Evolutionary conservation across 2,329 filamentous ascomycete genomes (phyloP).

Genomic region (Cladorrhinum sp.): DNA sequence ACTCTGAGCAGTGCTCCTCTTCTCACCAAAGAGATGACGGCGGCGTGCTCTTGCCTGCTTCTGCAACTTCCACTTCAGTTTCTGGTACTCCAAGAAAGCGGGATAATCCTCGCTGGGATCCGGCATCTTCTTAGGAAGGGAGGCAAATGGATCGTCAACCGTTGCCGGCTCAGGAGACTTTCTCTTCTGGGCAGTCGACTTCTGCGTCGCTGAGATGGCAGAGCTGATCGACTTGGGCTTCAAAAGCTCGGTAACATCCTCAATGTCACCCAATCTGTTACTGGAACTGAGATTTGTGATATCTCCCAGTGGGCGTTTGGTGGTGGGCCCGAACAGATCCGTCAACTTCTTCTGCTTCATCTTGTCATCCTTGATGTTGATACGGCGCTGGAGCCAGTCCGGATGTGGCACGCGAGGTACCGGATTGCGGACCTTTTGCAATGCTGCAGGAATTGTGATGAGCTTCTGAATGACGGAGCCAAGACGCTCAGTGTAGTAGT

Average conservation of each 20-base stretch:
- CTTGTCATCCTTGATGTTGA: constrained; percentile 92
- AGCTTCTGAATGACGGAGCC: constrained; percentile 98
- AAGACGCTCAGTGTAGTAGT: constrained; percentile 93
- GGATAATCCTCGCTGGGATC: constrained; percentile 80
- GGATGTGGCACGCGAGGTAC: constrained; percentile 91
- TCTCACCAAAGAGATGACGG: constrained; percentile 89
- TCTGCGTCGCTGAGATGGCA: constrained; percentile 54
- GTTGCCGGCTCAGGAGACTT: constrained; percentile 68
- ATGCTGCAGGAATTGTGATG: constrained; percentile 93
- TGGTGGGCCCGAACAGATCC: constrained; percentile 64
- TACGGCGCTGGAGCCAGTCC: constrained; percentile 91
- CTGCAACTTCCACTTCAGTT: constrained; percentile 98
- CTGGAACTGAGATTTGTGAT: constrained; percentile 61
- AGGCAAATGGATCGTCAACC: constrained; percentile 73
- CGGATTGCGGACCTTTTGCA: constrained; percentile 93
- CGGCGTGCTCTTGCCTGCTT: constrained; percentile 82
- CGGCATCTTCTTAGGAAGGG: constrained; percentile 80
- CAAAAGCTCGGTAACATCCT: constrained; percentile 72
- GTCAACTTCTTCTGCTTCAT: constrained; percentile 99
- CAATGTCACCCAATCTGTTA: constrained; percentile 63
- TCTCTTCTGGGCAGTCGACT: constrained; percentile 59
- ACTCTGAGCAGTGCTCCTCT: constrained; percentile 61
- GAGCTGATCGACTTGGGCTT: constrained; percentile 60
- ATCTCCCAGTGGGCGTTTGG: constrained; percentile 68
- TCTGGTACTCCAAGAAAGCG: constrained; percentile 89